Conservation (phyloP, 768 basidiomycete genomes). For the Mycena vulgaris region DNA sequence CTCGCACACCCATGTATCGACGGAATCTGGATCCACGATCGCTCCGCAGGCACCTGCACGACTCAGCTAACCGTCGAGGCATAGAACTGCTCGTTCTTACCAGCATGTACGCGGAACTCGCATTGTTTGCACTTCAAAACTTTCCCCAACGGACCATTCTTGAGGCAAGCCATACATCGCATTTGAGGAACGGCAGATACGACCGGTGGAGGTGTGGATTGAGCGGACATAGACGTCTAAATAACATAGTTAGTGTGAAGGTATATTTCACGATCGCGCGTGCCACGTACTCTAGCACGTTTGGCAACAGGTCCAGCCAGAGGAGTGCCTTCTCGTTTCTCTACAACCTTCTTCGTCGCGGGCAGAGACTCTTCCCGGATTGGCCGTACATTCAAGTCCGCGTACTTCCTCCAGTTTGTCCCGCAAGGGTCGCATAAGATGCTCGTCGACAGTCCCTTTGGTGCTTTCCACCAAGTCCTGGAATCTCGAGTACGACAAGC, state of each 20-base stretch:
- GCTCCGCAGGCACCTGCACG: conserved; percentile 77
- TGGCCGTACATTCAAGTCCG: conserved; percentile 85
- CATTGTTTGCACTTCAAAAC: conserved; percentile 90
- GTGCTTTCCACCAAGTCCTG: conserved; percentile 91
- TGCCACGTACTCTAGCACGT: conserved; percentile 59
- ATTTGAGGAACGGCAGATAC: conserved; percentile 70
- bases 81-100: conserved; percentile 55
- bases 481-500: conserved; percentile 90
- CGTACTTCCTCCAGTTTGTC: conserved; percentile 93
- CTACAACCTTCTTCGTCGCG: conserved; percentile 49
- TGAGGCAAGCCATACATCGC: conserved; percentile 82
- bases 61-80: conserved; percentile 8
- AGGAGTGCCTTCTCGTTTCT: conserved; percentile 77
- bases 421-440: conserved; percentile 92
- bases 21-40: conserved; percentile 70
- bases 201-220: conserved; percentile 78
- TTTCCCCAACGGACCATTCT: conserved; percentile 81
- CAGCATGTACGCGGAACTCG: conserved; percentile 84
- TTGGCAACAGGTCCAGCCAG: conserved; percentile 62
- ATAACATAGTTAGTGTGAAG: background rate
- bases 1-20: conserved; percentile 90
- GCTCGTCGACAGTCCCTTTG: conserved; percentile 83
- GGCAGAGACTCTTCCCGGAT: conserved; percentile 76
- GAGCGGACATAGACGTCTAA: conserved; percentile 65
- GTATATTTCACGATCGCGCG: background rate